phyloP scores from a whole-genome alignment of 129 eudicot genomes.

The Flaveria ramosissima region DNA sequence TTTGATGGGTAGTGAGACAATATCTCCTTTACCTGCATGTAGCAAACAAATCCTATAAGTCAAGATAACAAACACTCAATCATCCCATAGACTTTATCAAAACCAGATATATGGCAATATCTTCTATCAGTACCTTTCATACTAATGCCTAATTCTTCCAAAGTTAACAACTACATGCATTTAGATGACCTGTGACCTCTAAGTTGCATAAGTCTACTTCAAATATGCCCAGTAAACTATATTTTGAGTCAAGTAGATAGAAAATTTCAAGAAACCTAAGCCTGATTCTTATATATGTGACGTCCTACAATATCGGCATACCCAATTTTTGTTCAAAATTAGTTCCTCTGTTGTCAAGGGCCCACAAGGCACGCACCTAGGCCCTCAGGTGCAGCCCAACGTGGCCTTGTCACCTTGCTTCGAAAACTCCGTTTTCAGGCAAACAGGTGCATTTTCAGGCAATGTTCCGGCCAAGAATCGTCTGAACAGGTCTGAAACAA shows the following conservation, averaged over 20 bases:
- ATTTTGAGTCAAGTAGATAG: background rate
- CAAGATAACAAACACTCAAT: background rate
- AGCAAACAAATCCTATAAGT: constrained; percentile 11
- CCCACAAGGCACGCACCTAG: too few species aligned
- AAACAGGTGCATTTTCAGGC: too few species aligned
- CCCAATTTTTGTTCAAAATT: background rate
- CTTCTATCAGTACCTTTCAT: background rate
- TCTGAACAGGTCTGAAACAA: too few species aligned
- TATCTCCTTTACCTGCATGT: constrained; percentile 75
- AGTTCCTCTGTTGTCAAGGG: background rate
- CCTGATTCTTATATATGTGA: background rate
- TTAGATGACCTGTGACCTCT: background rate
- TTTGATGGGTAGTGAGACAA: constrained; percentile 91
- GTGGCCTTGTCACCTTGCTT: too few species aligned
- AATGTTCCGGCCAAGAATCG: too few species aligned
- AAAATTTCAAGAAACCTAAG: background rate
- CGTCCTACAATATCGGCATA: background rate
- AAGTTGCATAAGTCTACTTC: background rate
- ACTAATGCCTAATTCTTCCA: background rate
- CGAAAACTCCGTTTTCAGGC: too few species aligned
- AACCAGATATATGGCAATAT: background rate
- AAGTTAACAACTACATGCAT: background rate
- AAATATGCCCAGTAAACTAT: background rate
- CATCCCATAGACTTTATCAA: background rate
- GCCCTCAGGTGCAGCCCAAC: too few species aligned